Base-by-base conservation (phyloP, 2,329 filamentous ascomycete genomes). In the Talaromyces funiculosus region DNA sequence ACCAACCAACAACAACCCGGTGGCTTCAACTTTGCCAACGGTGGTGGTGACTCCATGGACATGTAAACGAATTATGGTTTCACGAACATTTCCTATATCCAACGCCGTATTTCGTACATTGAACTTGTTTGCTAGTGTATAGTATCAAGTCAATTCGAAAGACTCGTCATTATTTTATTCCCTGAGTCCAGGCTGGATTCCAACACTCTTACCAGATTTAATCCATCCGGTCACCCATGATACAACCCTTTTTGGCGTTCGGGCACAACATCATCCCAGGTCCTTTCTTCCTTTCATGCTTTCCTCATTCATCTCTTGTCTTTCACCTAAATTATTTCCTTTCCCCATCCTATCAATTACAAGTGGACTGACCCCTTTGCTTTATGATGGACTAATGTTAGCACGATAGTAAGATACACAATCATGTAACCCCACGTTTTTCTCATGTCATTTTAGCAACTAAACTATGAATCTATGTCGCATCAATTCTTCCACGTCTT, bases 21-120 rank as follows among this genome's bases (percentile, higher is more conserved):
- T 67, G 89, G 90, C 73, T 99, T 97, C 86, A 96, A 90, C 85
- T 99, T 99, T 75, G 90, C 90, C 75, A 81, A 86, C 71, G 85
- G 85, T 64, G 85, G 85, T 64, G 84, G 82, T 66, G 87, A 89
- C 71, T 85, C 84, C 42, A 90, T 90, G 86, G 87, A 90, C 71
- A 90, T 88, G 85, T 88, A 83, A 84, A 76, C 53, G 35, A 20
- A 37, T 20, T 57, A 26, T 47, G 45, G 29, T 42, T n/a, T 24
- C 18, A 20, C 26, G 45, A 59, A 33, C 45, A 22, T 14, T 20
- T 37, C 22, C 18, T 47, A 47, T 47, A 14, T 45, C 18, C 20
- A 16, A 57, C 33, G 14, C 18, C 42, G 22, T 29, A 35, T 24
- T 47, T 37, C 43, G 24, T 29, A 3, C 6, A 29, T 47, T 51